Base-by-base conservation (phyloP, 192 early-diverging fungal species). In the Entomortierella parvispora region DNA sequence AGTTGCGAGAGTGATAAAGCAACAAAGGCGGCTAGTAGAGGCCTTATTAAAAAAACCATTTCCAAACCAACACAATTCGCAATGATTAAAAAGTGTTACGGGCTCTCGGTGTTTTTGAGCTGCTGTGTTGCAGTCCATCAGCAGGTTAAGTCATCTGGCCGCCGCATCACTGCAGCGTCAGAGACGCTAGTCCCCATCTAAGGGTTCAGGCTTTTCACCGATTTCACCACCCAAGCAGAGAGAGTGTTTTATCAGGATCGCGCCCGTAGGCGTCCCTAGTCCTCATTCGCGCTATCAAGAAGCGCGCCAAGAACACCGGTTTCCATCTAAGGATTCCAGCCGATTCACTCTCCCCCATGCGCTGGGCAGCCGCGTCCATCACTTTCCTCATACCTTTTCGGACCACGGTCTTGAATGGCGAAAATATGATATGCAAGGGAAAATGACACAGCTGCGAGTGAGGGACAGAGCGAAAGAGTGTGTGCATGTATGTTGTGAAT, bases 171-270 rank as follows among this genome's bases (percentile, higher is more conserved):
- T 53, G 50, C 15, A 66, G 43, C 51, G 29, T 66, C 29, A 66
- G 54, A 57, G 53, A 55, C 64, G 31, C 54, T 53, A 17, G 64
- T 66, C 48, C 54, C 53, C 31, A 66, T 66, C 10, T 56, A 66
- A 56, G 43, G 53, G 64, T 46, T 66, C 53, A 4, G 33, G 22
- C 64, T 56, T 53, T 57, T 66, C 64, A 66, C 28, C 53, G 22
- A 56, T 57, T 43, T 66, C 53, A 47, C 53, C 2, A 17, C 44
- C 42, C 26, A 23, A 48, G 64, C 53, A 66, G 64, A 47, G 64
- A 66, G 47, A 66, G 64, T 66, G 64, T 66, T 66, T 66, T 66
- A 66, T 66, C 64, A 26, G 53, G 64, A 66, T 56, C 54, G 53
- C 50, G 52, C 52, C 52, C 53, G 25, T 25, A 65, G 61, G 51